A percentile compares a stretch with the other conserved stretches of the same genome.
Conservation (phyloP, 2,329 filamentous ascomycete species). For the Hypomyces perniciosus region DNA sequence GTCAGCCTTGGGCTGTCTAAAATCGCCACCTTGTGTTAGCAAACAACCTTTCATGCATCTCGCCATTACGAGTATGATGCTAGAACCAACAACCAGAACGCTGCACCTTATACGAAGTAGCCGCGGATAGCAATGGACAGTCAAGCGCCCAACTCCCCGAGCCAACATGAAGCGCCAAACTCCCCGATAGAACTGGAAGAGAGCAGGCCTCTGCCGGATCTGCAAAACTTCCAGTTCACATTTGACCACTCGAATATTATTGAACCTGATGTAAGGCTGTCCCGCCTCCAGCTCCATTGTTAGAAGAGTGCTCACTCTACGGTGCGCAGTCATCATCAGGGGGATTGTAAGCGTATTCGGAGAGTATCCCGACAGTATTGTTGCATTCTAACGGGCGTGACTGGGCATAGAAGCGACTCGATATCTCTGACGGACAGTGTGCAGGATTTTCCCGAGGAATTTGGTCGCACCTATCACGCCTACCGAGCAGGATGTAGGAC, state of each 20-base stretch:
- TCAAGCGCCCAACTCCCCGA: not conserved
- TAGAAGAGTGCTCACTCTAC: not conserved
- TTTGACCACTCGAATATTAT: slow-evolving; percentile 26
- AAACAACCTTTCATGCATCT: not conserved
- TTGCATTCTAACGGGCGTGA: not conserved
- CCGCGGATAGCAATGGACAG: not conserved
- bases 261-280: slow-evolving; percentile 28
- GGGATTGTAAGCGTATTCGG: too few relatives aligned
- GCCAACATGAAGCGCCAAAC: not conserved
- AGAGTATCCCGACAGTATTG: not conserved
- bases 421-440: slow-evolving; percentile 35
- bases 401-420: not conserved
- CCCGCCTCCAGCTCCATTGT: not conserved
- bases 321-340: too few relatives aligned
- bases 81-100: not conserved
- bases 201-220: not conserved
- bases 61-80: not conserved
- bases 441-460: slow-evolving; percentile 35
- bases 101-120: not conserved
- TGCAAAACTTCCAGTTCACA: slow-evolving; percentile 26
- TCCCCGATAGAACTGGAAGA: not conserved
- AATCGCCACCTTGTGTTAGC: not conserved
- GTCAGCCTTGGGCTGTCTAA: slow-evolving; percentile 2
- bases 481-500: slow-evolving; percentile 10
- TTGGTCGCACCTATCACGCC: slow-evolving; percentile 18